Evolutionary conservation across 129 eudicot species (phyloP), one percentile per base, ranked within the genome.

Genomic region (Flaveria sonorensis): DNA sequence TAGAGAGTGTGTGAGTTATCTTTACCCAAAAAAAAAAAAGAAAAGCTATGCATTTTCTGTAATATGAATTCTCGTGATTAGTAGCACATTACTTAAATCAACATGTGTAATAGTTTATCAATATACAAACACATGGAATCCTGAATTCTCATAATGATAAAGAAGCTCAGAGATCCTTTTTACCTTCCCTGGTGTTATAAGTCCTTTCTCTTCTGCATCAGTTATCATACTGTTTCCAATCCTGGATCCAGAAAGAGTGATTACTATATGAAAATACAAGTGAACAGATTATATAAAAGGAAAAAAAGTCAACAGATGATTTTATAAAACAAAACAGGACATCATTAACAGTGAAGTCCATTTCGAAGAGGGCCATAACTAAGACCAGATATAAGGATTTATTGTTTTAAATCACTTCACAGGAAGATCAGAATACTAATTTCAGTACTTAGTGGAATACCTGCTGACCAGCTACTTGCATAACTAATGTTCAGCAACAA

Each of bases 141-240:
- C 24, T 26, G 15, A 62, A 56, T 59, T 47, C 36, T 72, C 23
- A 68, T 18, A 77, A 21, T 16, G 68, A 6, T 62, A 28, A 62
- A 62, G 20, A 62, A 62, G 45, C 4, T 62, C 68, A 28, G 16
- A 21, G 21, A 66, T 61, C 46, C 61, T 28, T 16, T 23, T 72
- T 88, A 93, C 98, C 97, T 93, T 91, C 60, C 99, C 99, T 5
- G 97, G 95, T 55, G 96, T 91, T 43, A 95, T 91, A 55, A 88
- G 86, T 32, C 99, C 99, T 73, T 76, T 85, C 77, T 95, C 79
- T 85, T 95, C 99, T 30, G 97, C 99, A 80, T 94, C 99, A 80
- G 80, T 15, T 23, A 94, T 88, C 99, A 94, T 94, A 83, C 97
- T 91, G 83, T 80, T 85, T 13, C 99, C 99, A 51, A 95, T 95